Evolutionary conservation across 148 eudicot species (phyloP).

Genomic region (Simmondsia chinensis): DNA sequence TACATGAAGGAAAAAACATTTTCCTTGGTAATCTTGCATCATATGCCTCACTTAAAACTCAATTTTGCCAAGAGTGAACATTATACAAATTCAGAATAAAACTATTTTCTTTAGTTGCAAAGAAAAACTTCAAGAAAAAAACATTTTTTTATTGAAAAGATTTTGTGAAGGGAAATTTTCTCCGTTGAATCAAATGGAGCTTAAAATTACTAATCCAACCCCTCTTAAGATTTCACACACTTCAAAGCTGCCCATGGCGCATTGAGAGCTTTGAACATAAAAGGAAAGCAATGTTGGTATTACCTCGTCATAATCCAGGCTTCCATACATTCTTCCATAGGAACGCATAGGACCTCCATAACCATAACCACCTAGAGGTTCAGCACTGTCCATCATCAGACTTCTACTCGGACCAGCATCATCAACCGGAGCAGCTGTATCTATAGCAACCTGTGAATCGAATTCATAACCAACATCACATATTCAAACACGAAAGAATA

Average conservation of each 20-base stretch:
- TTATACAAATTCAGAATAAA: too few species aligned
- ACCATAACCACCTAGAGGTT: conserved; percentile 66
- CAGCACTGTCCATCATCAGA: conserved; percentile 58
- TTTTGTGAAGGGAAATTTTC: too few species aligned
- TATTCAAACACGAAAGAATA: background rate
- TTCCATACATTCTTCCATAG: conserved; percentile 78
- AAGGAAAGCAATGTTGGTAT: conserved; percentile 12
- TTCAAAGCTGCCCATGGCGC: background rate
- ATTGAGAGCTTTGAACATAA: background rate
- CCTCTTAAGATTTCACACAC: background rate
- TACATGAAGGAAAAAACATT: too few species aligned
- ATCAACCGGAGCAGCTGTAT: conserved; percentile 87
- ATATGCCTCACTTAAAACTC: too few species aligned
- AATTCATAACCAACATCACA: background rate
- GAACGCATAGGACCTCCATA: conserved; percentile 81
- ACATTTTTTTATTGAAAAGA: too few species aligned
- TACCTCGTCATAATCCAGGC: conserved; percentile 76
- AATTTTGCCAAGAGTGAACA: too few species aligned
- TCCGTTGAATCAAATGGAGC: too few species aligned
- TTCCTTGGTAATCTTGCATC: too few species aligned
- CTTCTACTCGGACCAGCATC: conserved; percentile 73
- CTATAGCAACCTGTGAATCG: conserved; percentile 81
- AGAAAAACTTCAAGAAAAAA: too few species aligned
- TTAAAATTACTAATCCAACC: too few species aligned
- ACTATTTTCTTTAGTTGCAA: too few species aligned